Percentiles rank a stretch among this genome's conserved stretches.
phyloP scores from a whole-genome alignment of 352 stramenopile genomes.

The Globisporangium nunn region DNA sequence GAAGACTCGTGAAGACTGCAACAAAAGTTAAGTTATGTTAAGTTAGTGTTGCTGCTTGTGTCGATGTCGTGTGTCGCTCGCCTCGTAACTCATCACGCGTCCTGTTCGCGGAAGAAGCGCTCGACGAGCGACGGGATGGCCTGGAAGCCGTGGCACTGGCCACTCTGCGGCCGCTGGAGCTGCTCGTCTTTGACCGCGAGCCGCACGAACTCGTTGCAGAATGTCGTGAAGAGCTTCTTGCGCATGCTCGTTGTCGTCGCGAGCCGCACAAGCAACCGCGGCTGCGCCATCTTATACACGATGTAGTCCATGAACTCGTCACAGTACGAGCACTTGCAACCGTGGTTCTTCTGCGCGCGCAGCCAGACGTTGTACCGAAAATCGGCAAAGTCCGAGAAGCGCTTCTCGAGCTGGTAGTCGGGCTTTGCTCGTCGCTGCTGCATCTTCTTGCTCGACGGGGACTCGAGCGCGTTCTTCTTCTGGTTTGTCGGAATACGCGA shows the following conservation, averaged over 20 bases:
- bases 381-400: conserved; percentile 46
- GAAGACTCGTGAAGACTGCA: too few species aligned
- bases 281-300: conserved; percentile 41
- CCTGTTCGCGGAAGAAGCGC: conserved; percentile 31
- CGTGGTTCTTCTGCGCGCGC: conserved; percentile 35
- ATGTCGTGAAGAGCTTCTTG: conserved; percentile 37
- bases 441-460: conserved; percentile 12
- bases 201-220: conserved; percentile 40
- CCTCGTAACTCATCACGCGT: background rate
- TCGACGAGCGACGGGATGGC: conserved; percentile 37
- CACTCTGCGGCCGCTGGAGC: conserved; percentile 17
- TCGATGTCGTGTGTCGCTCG: background rate
- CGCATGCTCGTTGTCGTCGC: conserved; percentile 24
- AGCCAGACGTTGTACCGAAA: conserved; percentile 42
- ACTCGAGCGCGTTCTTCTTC: conserved; percentile 6
- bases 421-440: conserved; percentile 16
- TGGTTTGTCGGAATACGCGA: conserved; percentile 59
- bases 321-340: conserved; percentile 33
- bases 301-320: conserved; percentile 46
- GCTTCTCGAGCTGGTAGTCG: conserved; percentile 42
- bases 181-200: conserved; percentile 29
- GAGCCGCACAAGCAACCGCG: conserved; percentile 39
- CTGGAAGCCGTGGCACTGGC: conserved; percentile 24
- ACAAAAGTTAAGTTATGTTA: too few species aligned
- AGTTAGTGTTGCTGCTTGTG: background rate